phyloP scores from a whole-genome alignment of 768 basidiomycete genomes.

The Phylloporus sp. region DNA sequence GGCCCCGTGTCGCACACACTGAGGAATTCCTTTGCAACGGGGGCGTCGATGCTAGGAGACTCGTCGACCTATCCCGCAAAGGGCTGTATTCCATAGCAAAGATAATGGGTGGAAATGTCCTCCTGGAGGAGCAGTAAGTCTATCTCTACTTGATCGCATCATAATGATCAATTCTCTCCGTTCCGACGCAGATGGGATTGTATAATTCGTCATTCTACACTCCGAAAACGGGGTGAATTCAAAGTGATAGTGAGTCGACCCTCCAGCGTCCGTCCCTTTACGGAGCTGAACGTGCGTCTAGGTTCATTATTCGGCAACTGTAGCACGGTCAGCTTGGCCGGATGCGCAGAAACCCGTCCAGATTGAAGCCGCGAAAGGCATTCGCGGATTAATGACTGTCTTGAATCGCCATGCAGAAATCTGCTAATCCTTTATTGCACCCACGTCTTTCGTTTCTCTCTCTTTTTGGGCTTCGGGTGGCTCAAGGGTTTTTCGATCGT shows the following conservation, averaged over 20 bases:
- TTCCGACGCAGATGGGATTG: constrained; percentile 34
- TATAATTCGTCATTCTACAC: constrained; percentile 29
- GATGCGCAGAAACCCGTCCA: constrained; percentile 37
- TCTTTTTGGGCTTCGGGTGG: constrained; percentile 11
- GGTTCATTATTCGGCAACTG: constrained; percentile 35
- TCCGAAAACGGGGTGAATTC: constrained; percentile 30
- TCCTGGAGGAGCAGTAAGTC: constrained; percentile 35
- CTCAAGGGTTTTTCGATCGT: constrained; percentile 14
- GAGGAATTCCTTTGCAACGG: constrained; percentile 35
- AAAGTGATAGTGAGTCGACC: constrained; percentile 30
- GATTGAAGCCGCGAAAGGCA: constrained; percentile 33
- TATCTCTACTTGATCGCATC: constrained; percentile 14
- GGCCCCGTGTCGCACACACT: constrained; percentile 34
- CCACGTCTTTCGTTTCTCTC: background rate
- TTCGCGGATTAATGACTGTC: constrained; percentile 37
- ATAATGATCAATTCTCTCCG: constrained; percentile 11
- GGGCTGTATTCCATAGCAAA: constrained; percentile 31
- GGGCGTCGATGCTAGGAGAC: constrained; percentile 33
- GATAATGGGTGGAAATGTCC: constrained; percentile 35
- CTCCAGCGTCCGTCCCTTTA: constrained; percentile 7
- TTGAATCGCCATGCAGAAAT: constrained; percentile 30
- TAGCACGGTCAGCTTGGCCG: constrained; percentile 33
- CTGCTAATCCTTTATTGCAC: constrained; percentile 15
- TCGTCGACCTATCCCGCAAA: constrained; percentile 33
- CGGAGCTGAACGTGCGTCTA: constrained; percentile 15